phyloP scores from a whole-genome alignment of 768 basidiomycete genomes.

The Trametopsis cervina region DNA sequence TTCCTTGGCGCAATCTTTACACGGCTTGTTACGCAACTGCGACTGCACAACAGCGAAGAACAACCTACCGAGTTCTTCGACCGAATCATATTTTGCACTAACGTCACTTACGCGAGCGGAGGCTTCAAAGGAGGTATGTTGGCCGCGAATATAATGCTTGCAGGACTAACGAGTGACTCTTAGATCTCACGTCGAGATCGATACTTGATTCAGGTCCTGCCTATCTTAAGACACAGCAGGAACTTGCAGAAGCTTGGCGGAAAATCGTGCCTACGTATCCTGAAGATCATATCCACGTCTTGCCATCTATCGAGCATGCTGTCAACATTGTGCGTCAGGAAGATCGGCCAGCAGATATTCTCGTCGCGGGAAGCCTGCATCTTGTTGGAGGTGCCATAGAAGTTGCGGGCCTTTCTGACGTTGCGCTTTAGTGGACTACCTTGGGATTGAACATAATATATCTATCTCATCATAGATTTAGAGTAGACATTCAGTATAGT shows the following conservation, averaged over 20 bases:
- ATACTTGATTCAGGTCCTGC: slow-evolving; percentile 56
- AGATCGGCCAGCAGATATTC: slow-evolving; percentile 41
- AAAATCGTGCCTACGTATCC: slow-evolving; percentile 57
- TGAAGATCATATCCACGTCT: slow-evolving; percentile 57
- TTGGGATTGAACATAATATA: neutral
- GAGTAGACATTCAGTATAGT: neutral
- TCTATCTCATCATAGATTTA: neutral
- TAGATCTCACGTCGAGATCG: slow-evolving; percentile 75
- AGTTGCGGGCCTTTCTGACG: slow-evolving; percentile 73
- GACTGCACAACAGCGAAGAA: slow-evolving; percentile 31
- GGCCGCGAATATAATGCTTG: slow-evolving; percentile 10
- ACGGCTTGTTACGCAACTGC: slow-evolving; percentile 42
- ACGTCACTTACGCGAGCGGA: slow-evolving; percentile 90
- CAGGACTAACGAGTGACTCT: neutral
- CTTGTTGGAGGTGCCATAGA: slow-evolving; percentile 93
- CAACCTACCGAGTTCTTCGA: slow-evolving; percentile 54
- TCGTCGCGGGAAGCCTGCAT: slow-evolving; percentile 91
- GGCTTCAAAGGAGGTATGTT: slow-evolving; percentile 78
- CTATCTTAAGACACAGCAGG: slow-evolving; percentile 66
- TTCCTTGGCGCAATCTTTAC: slow-evolving; percentile 61
- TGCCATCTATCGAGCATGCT: slow-evolving; percentile 88
- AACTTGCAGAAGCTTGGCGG: slow-evolving; percentile 71
- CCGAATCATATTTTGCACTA: slow-evolving; percentile 90
- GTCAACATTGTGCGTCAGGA: slow-evolving; percentile 51
- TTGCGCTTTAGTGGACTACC: slow-evolving; percentile 43